These are phyloP conservation scores for Neurospora discreta DNA, from an alignment of 495 filamentous ascomycete genomes.

Conservation along the genomic window DNA sequence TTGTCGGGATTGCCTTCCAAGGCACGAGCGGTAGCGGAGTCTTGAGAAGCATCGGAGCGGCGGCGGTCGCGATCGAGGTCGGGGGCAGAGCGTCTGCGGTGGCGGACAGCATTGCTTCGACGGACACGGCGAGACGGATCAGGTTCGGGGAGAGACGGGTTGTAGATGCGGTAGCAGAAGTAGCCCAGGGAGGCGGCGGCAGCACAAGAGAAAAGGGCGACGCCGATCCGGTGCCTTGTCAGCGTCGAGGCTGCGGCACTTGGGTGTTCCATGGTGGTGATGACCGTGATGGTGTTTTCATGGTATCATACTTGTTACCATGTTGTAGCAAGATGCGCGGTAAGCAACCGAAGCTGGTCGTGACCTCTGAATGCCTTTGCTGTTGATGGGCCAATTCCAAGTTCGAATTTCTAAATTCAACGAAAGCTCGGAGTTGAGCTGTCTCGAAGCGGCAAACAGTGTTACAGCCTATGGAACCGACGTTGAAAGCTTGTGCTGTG, in stretches of 20 bases:
- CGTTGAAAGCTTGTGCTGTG: neutral
- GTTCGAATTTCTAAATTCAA: too few relatives aligned
- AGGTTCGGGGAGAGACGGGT: constrained; percentile 13
- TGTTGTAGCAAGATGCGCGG: neutral
- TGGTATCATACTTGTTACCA: constrained; percentile 10
- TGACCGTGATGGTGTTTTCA: constrained; percentile 2
- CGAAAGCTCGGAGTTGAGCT: neutral
- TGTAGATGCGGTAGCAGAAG: constrained; percentile 27
- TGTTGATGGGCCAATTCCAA: neutral
- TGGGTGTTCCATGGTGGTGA: constrained; percentile 23
- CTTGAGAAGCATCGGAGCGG: constrained; percentile 12
- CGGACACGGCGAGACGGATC: constrained; percentile 30
- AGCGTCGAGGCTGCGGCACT: constrained; percentile 31
- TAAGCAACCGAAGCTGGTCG: neutral
- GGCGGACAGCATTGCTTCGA: constrained; percentile 48
- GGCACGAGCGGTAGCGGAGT: constrained; percentile 16
- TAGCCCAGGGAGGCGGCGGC: constrained; percentile 26
- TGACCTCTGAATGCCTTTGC: neutral
- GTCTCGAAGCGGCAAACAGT: neutral
- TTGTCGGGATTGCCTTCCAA: constrained; percentile 11
- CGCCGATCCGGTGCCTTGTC: constrained; percentile 28
- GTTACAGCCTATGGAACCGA: too few relatives aligned
- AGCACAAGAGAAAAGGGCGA: constrained; percentile 26
- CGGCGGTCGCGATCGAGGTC: constrained; percentile 11
- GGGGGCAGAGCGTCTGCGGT: constrained; percentile 26